Conservation (phyloP, 2,329 filamentous ascomycete species). For the Ceratocystis ficicola region DNA sequence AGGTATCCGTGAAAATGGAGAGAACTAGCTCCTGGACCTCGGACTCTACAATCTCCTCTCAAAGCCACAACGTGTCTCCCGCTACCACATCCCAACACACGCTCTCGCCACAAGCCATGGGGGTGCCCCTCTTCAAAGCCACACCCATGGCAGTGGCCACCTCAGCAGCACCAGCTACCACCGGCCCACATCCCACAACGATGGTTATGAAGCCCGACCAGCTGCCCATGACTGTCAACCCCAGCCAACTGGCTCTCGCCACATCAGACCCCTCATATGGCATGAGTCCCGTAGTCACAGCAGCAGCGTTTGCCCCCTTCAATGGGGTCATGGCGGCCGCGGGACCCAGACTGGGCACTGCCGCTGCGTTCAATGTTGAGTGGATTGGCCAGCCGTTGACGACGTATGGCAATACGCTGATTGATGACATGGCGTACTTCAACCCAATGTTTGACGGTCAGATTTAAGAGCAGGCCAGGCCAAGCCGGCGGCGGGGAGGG, state of each 20-base stretch:
- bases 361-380: neutral
- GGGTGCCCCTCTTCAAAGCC: neutral
- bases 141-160: neutral
- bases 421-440: neutral
- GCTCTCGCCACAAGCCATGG: neutral
- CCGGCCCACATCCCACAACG: neutral
- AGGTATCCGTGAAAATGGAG: constrained; percentile 12
- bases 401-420: neutral
- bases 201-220: constrained; percentile 6
- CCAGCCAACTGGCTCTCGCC: constrained; percentile 14
- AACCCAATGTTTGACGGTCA: constrained; percentile 9
- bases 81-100: neutral
- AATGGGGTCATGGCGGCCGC: neutral
- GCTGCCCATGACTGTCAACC: constrained; percentile 17
- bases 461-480: neutral
- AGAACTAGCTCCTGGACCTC: constrained; percentile 10
- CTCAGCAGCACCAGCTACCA: neutral
- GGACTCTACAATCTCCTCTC: constrained; percentile 4
- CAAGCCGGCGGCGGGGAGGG: neutral
- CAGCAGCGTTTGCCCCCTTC: neutral
- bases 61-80: constrained; percentile 1
- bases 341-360: neutral
- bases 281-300: neutral
- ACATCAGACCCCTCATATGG: neutral
- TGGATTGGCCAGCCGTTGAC: constrained; percentile 1